A percentile compares a stretch with the other conserved stretches of the same genome.
Evolutionary conservation across 2,329 filamentous ascomycete species (phyloP).

Genomic region (Scedosporium boydii): DNA sequence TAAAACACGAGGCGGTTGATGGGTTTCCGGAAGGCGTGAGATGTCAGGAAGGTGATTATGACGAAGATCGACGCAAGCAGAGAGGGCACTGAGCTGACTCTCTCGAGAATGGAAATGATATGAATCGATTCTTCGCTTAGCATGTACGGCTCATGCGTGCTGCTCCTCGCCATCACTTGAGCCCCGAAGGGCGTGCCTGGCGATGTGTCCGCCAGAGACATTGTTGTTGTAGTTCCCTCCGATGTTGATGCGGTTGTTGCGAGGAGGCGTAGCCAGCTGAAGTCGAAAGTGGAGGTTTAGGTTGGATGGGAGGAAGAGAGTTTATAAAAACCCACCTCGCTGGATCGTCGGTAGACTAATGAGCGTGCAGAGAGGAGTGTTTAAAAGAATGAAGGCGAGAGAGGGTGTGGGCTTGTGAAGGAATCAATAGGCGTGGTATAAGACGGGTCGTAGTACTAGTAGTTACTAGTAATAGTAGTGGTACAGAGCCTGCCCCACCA

Average conservation of each 20-base stretch:
- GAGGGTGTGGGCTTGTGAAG: not conserved
- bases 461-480: too few relatives aligned
- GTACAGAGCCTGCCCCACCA: too few relatives aligned
- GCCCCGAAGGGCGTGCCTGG: not conserved
- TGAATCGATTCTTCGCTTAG: slow-evolving; percentile 20
- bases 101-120: slow-evolving; percentile 54
- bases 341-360: not conserved
- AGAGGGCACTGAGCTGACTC: slow-evolving; percentile 61
- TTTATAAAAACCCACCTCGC: not conserved
- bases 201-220: not conserved
- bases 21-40: slow-evolving; percentile 67
- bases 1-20: slow-evolving; percentile 81
- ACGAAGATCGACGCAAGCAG: slow-evolving; percentile 63
- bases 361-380: not conserved
- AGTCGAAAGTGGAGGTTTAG: not conserved
- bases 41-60: slow-evolving; percentile 59
- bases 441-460: too few relatives aligned
- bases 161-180: not conserved
- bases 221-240: not conserved
- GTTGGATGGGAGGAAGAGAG: not conserved
- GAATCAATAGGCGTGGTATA: too few relatives aligned
- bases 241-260: not conserved
- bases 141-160: not conserved
- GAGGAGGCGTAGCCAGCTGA: not conserved
- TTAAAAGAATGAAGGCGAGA: not conserved